Conservation (phyloP, 2,329 filamentous ascomycete species). For the Tolypocladium sp. region DNA sequence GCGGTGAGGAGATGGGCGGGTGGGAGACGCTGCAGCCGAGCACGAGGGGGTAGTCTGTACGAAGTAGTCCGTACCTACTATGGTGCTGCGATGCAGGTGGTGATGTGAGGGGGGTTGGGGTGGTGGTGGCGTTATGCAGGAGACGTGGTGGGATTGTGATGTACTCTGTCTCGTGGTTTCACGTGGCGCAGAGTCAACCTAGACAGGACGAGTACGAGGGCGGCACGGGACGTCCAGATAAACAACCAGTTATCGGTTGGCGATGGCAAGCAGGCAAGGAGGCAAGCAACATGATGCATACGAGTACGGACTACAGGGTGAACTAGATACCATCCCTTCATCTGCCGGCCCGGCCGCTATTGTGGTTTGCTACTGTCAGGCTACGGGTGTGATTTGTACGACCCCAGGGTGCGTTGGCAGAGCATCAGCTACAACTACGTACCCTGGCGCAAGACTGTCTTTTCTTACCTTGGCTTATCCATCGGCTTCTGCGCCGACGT, state of each 20-base stretch:
- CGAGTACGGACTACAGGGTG: too few relatives aligned
- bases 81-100: background rate
- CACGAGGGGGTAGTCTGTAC: constrained; percentile 1
- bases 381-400: background rate
- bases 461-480: too few relatives aligned
- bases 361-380: too few relatives aligned
- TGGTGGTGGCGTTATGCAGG: background rate
- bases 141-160: background rate
- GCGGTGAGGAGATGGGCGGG: constrained; percentile 35
- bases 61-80: too few relatives aligned
- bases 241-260: too few relatives aligned
- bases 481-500: too few relatives aligned
- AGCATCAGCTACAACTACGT: too few relatives aligned
- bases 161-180: background rate
- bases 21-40: constrained; percentile 49
- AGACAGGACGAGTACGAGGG: background rate
- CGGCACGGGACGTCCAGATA: background rate
- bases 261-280: too few relatives aligned
- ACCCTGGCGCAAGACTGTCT: too few relatives aligned
- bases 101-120: background rate
- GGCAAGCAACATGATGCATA: background rate
- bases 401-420: background rate
- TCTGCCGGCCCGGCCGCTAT: too few relatives aligned
- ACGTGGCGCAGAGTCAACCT: background rate
- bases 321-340: too few relatives aligned